Evolutionary conservation across 176 grass and related monocot species (phyloP).

Genomic region (Puya raimondii): DNA sequence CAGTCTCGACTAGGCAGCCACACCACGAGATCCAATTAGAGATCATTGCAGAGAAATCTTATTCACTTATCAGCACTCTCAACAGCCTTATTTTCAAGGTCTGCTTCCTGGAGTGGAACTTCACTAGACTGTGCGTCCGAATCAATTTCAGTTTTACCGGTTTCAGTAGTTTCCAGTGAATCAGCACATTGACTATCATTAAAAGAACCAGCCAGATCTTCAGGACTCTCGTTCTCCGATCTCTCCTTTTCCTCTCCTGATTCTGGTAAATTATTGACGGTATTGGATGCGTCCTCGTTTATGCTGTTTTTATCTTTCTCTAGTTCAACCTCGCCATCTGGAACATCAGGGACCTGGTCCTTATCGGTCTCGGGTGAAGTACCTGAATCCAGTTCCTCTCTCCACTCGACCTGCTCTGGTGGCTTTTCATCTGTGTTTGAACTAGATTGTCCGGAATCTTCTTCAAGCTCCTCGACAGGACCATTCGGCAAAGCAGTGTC

Average conservation of each 20-base stretch:
- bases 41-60: neutral
- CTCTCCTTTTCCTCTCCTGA: neutral
- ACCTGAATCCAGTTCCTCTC: neutral
- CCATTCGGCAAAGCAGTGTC: neutral
- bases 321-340: conserved; percentile 4
- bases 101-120: conserved; percentile 6
- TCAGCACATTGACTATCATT: neutral
- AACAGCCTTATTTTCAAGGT: neutral
- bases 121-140: neutral
- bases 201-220: neutral
- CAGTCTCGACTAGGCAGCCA: neutral
- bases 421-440: conserved; percentile 1
- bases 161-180: conserved; percentile 3
- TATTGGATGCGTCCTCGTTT: neutral
- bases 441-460: neutral
- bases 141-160: neutral
- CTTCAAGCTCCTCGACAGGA: conserved; percentile 5
- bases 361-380: neutral
- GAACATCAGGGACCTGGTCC: neutral
- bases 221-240: neutral
- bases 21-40: neutral
- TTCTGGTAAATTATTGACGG: neutral
- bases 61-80: conserved; percentile 1
- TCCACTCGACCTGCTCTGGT: conserved; percentile 15
- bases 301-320: neutral